Evolutionary conservation across 2,329 filamentous ascomycete species (phyloP).

Genomic region (Chrysoporthe austroafricana): DNA sequence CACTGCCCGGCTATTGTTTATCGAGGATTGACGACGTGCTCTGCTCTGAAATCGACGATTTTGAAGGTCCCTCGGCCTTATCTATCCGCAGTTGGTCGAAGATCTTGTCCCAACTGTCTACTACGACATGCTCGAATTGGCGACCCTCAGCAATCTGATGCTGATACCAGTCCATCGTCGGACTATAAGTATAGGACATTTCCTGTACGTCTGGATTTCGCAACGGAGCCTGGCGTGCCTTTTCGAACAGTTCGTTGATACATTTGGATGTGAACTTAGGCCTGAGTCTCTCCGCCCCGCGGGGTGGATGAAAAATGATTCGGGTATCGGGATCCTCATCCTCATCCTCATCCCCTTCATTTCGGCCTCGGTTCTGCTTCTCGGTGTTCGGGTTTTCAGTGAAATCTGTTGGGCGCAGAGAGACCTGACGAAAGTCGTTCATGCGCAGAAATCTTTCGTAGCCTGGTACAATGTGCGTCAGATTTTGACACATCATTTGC

Average conservation of each 20-base stretch:
- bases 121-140: conserved; percentile 52
- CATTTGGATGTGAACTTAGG: conserved; percentile 38
- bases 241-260: conserved; percentile 50
- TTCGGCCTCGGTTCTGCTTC: conserved; percentile 21
- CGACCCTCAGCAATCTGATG: conserved; percentile 51
- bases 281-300: conserved; percentile 30
- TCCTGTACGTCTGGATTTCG: conserved; percentile 29
- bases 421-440: conserved; percentile 46
- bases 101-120: conserved; percentile 49
- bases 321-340: conserved; percentile 34
- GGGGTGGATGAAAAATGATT: conserved; percentile 54
- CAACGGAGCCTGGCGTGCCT: conserved; percentile 35
- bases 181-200: conserved; percentile 48
- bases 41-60: background rate
- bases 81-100: conserved; percentile 34
- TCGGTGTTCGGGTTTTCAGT: background rate
- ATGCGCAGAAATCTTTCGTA: conserved; percentile 33
- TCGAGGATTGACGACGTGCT: background rate
- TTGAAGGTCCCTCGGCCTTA: background rate
- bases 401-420: conserved; percentile 8
- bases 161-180: conserved; percentile 57
- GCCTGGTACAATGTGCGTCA: conserved; percentile 44
- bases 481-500: conserved; percentile 37
- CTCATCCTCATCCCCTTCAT: conserved; percentile 32
- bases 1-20: conserved; percentile 9